A percentile compares a stretch with the other conserved stretches of the same genome.
These are phyloP conservation scores for Trapa incisa DNA, from an alignment of 345 rosid genomes.

Conservation along the genomic window DNA sequence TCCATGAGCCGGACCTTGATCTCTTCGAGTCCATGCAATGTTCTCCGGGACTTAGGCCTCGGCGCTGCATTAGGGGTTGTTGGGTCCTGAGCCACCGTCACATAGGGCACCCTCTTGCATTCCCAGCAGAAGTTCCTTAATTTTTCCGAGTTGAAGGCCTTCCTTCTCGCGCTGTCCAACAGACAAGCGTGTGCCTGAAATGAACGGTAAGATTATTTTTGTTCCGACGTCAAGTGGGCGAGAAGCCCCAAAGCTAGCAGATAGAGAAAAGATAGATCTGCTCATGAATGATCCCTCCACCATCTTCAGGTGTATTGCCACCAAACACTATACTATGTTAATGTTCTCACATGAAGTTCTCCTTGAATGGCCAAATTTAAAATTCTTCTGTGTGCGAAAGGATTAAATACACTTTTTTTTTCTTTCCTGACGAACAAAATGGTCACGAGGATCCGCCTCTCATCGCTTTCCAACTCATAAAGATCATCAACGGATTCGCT, in stretches of 20 bases:
- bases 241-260: too few species aligned
- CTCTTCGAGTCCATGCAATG: slow-evolving; percentile 24
- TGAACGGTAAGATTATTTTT: not conserved
- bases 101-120: slow-evolving; percentile 38
- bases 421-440: not conserved
- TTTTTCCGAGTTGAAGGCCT: slow-evolving; percentile 45
- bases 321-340: not conserved
- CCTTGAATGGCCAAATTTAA: too few species aligned
- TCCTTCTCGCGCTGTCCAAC: slow-evolving; percentile 45
- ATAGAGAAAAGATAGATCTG: not conserved
- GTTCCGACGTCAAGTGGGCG: not conserved
- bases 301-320: not conserved
- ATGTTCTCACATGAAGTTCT: slow-evolving; percentile 5
- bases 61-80: slow-evolving; percentile 3
- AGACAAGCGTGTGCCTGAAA: slow-evolving; percentile 69
- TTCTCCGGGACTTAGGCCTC: slow-evolving; percentile 10
- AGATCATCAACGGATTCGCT: not conserved
- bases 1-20: slow-evolving; percentile 56
- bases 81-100: slow-evolving; percentile 3
- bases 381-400: too few species aligned
- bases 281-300: not conserved
- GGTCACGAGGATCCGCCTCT: not conserved
- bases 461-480: not conserved
- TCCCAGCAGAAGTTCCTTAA: slow-evolving; percentile 36
- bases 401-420: too few species aligned